These are phyloP conservation scores for Oidiodendron maius DNA, from an alignment of 495 filamentous ascomycete species.

Conservation along the genomic window DNA sequence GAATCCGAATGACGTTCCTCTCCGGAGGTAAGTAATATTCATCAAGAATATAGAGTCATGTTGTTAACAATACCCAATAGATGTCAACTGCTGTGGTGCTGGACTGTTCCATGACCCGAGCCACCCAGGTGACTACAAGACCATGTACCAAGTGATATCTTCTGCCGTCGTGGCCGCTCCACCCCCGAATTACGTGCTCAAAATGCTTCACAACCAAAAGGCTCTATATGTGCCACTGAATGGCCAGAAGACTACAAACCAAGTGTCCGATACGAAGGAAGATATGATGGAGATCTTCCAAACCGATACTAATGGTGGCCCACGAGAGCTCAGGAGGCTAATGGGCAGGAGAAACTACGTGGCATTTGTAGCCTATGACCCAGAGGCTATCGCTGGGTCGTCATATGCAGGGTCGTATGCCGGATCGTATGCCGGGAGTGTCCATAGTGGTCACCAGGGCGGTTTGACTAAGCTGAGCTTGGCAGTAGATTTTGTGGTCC, in stretches of 20 bases:
- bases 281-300: conserved; percentile 99
- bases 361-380: conserved; percentile 90
- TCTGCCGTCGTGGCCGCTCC: conserved; percentile 88
- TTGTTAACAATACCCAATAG: conserved; percentile 22
- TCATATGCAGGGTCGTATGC: conserved; percentile 40
- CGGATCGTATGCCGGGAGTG: conserved; percentile 30
- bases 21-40: conserved; percentile 56
- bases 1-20: conserved; percentile 91
- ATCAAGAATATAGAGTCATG: neutral
- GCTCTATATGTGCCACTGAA: conserved; percentile 86
- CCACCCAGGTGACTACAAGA: conserved; percentile 90
- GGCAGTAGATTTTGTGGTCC: conserved; percentile 95
- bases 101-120: conserved; percentile 91
- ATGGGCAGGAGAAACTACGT: conserved; percentile 93
- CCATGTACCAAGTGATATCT: conserved; percentile 97
- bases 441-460: conserved; percentile 31
- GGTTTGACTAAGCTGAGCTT: conserved; percentile 71
- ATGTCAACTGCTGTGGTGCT: conserved; percentile 87
- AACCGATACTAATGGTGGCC: conserved; percentile 72
- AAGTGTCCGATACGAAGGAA: conserved; percentile 77
- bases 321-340: conserved; percentile 77
- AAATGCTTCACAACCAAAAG: conserved; percentile 88
- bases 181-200: conserved; percentile 75
- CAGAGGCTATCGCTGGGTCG: conserved; percentile 58
- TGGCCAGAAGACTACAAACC: conserved; percentile 68